Percentiles rank a stretch among this genome's conserved stretches.
These are phyloP conservation scores for Fusarium sp. DNA, from an alignment of 2,329 filamentous ascomycete species.

Conservation along the genomic window DNA sequence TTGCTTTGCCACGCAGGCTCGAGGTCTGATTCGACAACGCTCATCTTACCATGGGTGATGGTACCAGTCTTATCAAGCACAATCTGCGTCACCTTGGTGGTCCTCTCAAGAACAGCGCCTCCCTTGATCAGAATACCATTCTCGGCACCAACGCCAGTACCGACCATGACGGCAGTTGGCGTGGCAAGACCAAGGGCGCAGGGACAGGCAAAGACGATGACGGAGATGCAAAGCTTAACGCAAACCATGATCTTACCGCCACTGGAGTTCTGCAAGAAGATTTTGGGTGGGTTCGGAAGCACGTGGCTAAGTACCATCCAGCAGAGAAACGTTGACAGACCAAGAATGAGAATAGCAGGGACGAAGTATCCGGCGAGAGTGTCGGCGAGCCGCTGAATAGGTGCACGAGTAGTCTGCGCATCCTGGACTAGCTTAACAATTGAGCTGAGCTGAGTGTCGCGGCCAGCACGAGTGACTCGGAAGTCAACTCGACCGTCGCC, in stretches of 20 bases:
- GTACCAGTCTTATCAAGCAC: constrained; percentile 98
- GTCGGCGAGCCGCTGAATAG: constrained; percentile 94
- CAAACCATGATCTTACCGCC: constrained; percentile 97
- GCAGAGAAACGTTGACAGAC: constrained; percentile 83
- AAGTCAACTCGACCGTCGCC: constrained; percentile 93
- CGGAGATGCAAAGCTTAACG: constrained; percentile 96
- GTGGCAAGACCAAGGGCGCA: constrained; percentile 97
- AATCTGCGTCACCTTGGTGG: constrained; percentile 89
- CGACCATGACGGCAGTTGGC: constrained; percentile 98
- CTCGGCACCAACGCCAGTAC: constrained; percentile 95
- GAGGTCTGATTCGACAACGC: constrained; percentile 79
- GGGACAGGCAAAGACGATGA: constrained; percentile 97
- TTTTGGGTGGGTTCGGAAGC: constrained; percentile 84
- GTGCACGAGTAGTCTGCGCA: constrained; percentile 92
- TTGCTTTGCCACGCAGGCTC: constrained; percentile 76
- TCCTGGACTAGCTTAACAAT: constrained; percentile 99
- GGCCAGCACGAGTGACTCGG: constrained; percentile 89
- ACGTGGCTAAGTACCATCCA: constrained; percentile 98
- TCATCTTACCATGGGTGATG: constrained; percentile 95
- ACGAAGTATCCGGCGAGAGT: constrained; percentile 94
- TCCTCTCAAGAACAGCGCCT: constrained; percentile 89
- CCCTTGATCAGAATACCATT: constrained; percentile 98
- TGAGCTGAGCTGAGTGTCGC: constrained; percentile 96
- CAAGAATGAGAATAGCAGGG: constrained; percentile 86
- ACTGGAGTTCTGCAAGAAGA: constrained; percentile 83